Percentiles rank a stretch among this genome's conserved stretches.
Conservation (phyloP, 2,329 filamentous ascomycete species). For the Pseudohalonectria lignicola region DNA sequence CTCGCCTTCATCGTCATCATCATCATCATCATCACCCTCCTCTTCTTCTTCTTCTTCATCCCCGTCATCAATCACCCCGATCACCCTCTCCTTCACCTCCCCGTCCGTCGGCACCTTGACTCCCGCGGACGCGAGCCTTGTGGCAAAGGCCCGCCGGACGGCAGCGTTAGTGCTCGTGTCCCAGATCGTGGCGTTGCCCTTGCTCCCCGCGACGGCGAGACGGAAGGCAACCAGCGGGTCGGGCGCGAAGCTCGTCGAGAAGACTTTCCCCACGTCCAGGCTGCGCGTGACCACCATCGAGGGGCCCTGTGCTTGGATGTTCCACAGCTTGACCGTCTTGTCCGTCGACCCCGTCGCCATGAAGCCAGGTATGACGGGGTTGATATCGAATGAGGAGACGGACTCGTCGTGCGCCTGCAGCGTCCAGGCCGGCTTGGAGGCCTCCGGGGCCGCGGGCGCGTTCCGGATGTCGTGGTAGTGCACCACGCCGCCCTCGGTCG, state of each 20-base stretch:
- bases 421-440: slow-evolving; percentile 83
- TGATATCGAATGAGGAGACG: slow-evolving; percentile 86
- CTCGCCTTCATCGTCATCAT: slow-evolving; percentile 20
- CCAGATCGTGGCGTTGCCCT: slow-evolving; percentile 88
- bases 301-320: slow-evolving; percentile 68
- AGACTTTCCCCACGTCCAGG: slow-evolving; percentile 88
- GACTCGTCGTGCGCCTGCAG: slow-evolving; percentile 92
- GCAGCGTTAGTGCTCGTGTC: slow-evolving; percentile 88
- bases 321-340: slow-evolving; percentile 95
- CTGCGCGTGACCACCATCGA: slow-evolving; percentile 87
- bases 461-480: slow-evolving; percentile 85
- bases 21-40: slow-evolving; percentile 34
- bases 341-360: slow-evolving; percentile 90
- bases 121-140: slow-evolving; percentile 44
- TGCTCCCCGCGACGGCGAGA: slow-evolving; percentile 86
- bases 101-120: slow-evolving; percentile 38
- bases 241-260: slow-evolving; percentile 81
- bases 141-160: slow-evolving; percentile 75
- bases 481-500: slow-evolving; percentile 82
- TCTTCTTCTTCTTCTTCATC: slow-evolving; percentile 39
- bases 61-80: slow-evolving; percentile 59
- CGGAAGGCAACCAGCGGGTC: slow-evolving; percentile 87
- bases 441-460: slow-evolving; percentile 58
- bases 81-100: slow-evolving; percentile 62
- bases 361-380: slow-evolving; percentile 80